Evolutionary conservation across 495 filamentous ascomycete genomes (phyloP).

Genomic region (Neurospora sp.): DNA sequence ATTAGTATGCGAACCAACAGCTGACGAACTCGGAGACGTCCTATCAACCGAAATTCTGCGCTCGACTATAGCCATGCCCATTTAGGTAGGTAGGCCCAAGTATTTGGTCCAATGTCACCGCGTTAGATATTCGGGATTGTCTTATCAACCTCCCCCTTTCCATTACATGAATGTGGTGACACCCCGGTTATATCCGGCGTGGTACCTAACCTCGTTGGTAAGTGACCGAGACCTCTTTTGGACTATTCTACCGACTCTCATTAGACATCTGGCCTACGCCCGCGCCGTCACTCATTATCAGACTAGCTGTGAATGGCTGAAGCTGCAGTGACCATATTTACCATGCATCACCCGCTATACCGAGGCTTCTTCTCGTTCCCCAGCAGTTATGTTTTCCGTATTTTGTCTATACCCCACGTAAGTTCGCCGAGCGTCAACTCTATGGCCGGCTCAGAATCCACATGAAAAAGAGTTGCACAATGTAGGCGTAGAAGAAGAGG

Average conservation of each 20-base stretch:
- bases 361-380: neutral
- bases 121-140: neutral
- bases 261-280: neutral
- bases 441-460: conserved; percentile 60
- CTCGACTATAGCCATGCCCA: neutral
- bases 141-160: neutral
- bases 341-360: neutral
- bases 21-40: neutral
- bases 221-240: neutral
- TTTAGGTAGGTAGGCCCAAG: neutral
- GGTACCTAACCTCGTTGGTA: neutral
- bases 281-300: neutral
- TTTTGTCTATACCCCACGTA: neutral
- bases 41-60: neutral
- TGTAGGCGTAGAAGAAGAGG: conserved; percentile 87
- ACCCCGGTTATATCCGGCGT: neutral
- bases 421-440: neutral
- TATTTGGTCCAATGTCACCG: neutral
- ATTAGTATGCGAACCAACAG: neutral
- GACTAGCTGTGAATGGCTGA: neutral
- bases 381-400: neutral
- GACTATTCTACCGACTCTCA: neutral
- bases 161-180: neutral
- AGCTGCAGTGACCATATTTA: neutral
- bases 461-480: conserved; percentile 91